A percentile compares a stretch with the other conserved stretches of the same genome.
Conservation (phyloP, 805 yeast species). For the Metschnikowia anglica region DNA sequence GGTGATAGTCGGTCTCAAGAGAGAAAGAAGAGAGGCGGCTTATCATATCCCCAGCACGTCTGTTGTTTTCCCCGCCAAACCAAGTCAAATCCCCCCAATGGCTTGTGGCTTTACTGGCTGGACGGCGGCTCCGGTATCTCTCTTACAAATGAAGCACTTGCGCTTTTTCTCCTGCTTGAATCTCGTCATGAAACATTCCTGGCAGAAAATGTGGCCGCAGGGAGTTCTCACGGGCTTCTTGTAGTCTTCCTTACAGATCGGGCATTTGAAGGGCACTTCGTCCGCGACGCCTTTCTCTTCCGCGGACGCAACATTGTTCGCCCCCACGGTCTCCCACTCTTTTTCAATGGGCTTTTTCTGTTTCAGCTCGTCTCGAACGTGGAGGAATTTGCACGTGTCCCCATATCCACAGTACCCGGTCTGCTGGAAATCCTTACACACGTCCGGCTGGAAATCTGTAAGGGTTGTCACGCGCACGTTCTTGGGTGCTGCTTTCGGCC, state of each 20-base stretch:
- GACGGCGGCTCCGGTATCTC: slow-evolving; percentile 60
- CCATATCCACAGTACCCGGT: slow-evolving; percentile 98
- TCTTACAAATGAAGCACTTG: slow-evolving; percentile 58
- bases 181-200: slow-evolving; percentile 53
- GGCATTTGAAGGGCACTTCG: slow-evolving; percentile 57
- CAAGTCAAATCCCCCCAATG: no score
- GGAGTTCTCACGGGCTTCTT: slow-evolving; percentile 54
- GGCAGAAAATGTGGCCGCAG: slow-evolving; percentile 68
- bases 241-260: slow-evolving; percentile 57
- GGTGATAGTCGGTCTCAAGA: no score
- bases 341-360: slow-evolving; percentile 62
- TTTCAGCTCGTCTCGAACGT: slow-evolving; percentile 80
- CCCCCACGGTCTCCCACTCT: slow-evolving; percentile 65
- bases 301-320: slow-evolving; percentile 9
- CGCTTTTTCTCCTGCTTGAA: slow-evolving; percentile 38
- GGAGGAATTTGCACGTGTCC: slow-evolving; percentile 92
- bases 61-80: no score
- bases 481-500: slow-evolving; percentile 32
- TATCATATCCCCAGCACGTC: no score
- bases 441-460: slow-evolving; percentile 87
- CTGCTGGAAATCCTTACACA: slow-evolving; percentile 86
- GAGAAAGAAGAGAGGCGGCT: no score
- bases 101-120: slow-evolving; percentile 51
- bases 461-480: slow-evolving; percentile 63
- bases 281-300: background rate